Evolutionary conservation across 164 flowering plant species (phyloP), one percentile per base, ranked within the genome.

Genomic region (Dillenia suffruticosa): DNA sequence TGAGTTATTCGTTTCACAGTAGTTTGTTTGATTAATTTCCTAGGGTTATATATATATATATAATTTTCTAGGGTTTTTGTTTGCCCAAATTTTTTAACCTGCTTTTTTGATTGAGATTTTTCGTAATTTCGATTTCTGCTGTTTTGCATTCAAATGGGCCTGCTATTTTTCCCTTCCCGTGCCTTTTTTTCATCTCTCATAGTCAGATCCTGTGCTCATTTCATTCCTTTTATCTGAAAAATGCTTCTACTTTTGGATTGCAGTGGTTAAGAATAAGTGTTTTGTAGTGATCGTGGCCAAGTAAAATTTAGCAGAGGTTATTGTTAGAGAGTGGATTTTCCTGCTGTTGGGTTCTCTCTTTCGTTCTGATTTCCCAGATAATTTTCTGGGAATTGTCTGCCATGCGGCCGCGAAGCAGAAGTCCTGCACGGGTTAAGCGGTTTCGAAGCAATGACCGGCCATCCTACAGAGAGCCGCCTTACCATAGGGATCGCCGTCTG

Each of bases 391-490:
- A 54, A 52, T 44, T 47, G 5, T 22, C 46, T 66, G 22, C 32
- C 24, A 57, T 60, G 64, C 54, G 59, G 48, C 48, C 49, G 14
- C 43, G 64, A 40, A 70, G 74, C 62, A 59, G 72, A 63, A 77
- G 70, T 62, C 70, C 76, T 46, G 68, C 63, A 17, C 61, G 78
- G 24, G 62, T 57, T n/a, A 67, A 72, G 51, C 61, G 69, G 49
- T 50, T 68, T 32, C 77, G 69, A 5, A 62, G 75, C 61, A 68
- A 63, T 44, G 82, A 75, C 10, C 73, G 74, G 2, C 24, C 51
- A 44, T 70, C 77, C 24, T 66, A 59, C 59, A 74, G 74, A 19
- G 75, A 70, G 63, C 79, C 79, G 19, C 75, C 79, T n/a, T 75
- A 72, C 54, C 54, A 73, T 16, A 75, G 66, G 66, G 77, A 68